Evolutionary conservation across 164 flowering plant species (phyloP), one percentile per base, ranked within the genome.

Genomic region (Magnolia kwangsiensis): DNA sequence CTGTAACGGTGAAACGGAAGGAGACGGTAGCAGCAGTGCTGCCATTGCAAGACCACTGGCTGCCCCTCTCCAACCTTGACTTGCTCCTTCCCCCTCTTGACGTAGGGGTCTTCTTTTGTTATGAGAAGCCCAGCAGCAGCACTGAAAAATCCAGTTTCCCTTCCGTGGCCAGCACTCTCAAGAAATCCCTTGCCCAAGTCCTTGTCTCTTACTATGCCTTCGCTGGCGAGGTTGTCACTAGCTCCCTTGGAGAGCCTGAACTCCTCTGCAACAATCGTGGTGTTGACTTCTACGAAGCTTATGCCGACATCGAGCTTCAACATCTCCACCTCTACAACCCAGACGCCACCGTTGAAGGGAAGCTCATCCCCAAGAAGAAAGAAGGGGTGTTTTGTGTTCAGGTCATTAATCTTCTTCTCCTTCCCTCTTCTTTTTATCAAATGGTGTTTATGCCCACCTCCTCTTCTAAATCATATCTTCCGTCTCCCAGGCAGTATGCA

Each of bases 21-120:
- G 87, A 85, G 71, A 79, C 79, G 8, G 81, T 87, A 64, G 77
- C 84, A 5, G 79, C 90, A 21, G 76, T 61, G 37, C 58, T 86
- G 71, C 87, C 90, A 0, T 9, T 83, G 73, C 88, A 81, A 20
- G 87, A 84, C 24, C 83, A 78, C 58, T 76, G 85, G 84, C 80
- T 87, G 23, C 86, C 88, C 0, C 82, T 82, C 18, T 88, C 90
- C 2, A 88, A 88, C 76, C 86, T 88, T 13, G 90, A 88, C 75
- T 51, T 86, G 76, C 69, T 86, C 4, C 73, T 88, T 18, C 90
- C 90, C 3, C 84, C 87, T 0, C 19, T 86, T 1, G 87, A 88
- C 50, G 82, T 85, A 1, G 74, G 83, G 2, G 82, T 86, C 8
- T 85, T 86, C 80, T 86, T 88, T 71, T 82, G 85, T 75, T 86